phyloP scores from a whole-genome alignment of 495 filamentous ascomycete genomes.

The Penicillium antarcticum region DNA sequence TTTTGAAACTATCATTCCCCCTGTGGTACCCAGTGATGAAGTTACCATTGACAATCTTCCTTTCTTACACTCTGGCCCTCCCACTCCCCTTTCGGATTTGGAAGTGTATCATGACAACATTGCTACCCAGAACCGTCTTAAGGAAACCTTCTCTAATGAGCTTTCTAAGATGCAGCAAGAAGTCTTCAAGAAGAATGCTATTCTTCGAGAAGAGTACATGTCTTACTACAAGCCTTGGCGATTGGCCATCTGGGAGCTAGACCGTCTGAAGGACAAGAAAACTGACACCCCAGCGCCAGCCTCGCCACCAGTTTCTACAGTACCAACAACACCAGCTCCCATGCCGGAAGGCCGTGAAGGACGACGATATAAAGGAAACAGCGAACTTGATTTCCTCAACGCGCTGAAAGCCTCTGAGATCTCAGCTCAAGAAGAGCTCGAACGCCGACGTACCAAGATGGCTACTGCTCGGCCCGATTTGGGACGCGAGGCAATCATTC shows the following conservation, averaged over 20 bases:
- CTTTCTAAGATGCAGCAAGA: slow-evolving; percentile 42
- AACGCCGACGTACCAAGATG: slow-evolving; percentile 61
- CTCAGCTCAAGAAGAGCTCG: slow-evolving; percentile 70
- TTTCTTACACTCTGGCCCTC: slow-evolving; percentile 46
- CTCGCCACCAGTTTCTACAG: slow-evolving; percentile 39
- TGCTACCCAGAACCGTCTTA: slow-evolving; percentile 32
- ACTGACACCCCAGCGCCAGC: slow-evolving; percentile 49
- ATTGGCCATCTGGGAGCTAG: slow-evolving; percentile 50
- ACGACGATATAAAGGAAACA: slow-evolving; percentile 61
- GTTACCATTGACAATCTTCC: slow-evolving; percentile 43
- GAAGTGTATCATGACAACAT: slow-evolving; percentile 45
- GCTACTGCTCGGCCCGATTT: slow-evolving; percentile 71
- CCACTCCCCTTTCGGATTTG: slow-evolving; percentile 48
- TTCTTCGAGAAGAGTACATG: slow-evolving; percentile 40
- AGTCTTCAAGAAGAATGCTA: slow-evolving; percentile 37
- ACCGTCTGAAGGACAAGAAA: slow-evolving; percentile 58
- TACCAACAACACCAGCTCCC: slow-evolving; percentile 38
- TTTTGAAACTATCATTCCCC: slow-evolving; percentile 8
- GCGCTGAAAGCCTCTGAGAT: slow-evolving; percentile 74
- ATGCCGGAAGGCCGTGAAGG: slow-evolving; percentile 56
- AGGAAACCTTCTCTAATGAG: slow-evolving; percentile 30
- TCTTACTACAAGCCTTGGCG: slow-evolving; percentile 48
- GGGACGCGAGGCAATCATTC: slow-evolving; percentile 81
- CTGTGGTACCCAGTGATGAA: slow-evolving; percentile 4
- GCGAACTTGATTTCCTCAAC: slow-evolving; percentile 73